Conservation (phyloP, 2,329 filamentous ascomycete species). For the Pyricularia grisea region DNA sequence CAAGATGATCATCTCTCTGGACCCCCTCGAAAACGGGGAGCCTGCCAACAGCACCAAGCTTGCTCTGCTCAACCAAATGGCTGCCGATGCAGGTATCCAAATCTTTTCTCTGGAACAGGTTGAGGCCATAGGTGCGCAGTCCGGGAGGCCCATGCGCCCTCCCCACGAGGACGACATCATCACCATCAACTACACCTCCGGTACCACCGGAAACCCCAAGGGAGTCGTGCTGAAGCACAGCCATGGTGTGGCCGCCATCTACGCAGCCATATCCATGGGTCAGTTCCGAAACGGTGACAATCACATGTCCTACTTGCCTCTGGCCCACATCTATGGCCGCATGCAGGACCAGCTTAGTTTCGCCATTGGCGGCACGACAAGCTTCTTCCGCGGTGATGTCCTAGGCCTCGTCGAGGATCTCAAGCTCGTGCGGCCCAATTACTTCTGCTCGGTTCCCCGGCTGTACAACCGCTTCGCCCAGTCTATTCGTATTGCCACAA, state of each 20-base stretch:
- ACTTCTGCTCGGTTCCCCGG: constrained; percentile 81
- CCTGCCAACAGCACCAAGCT: constrained; percentile 68
- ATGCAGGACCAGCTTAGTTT: constrained; percentile 70
- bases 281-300: constrained; percentile 46
- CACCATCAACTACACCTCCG: constrained; percentile 88
- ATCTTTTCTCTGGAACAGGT: constrained; percentile 75
- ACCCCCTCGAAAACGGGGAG: constrained; percentile 74
- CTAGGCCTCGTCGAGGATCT: constrained; percentile 80
- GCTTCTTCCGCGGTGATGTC: constrained; percentile 92
- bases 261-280: constrained; percentile 47
- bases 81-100: constrained; percentile 61
- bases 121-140: constrained; percentile 67
- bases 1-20: constrained; percentile 82
- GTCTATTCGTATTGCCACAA: constrained; percentile 68
- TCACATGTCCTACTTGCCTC: constrained; percentile 77
- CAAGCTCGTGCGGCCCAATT: constrained; percentile 74
- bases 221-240: constrained; percentile 75
- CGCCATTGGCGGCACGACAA: constrained; percentile 63
- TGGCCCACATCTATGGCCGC: constrained; percentile 91
- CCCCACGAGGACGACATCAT: constrained; percentile 67
- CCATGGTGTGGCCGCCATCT: constrained; percentile 67
- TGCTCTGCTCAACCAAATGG: constrained; percentile 66
- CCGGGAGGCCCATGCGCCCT: constrained; percentile 60
- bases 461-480: constrained; percentile 85
- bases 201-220: constrained; percentile 75